Evolutionary conservation across 305 asterid genomes (phyloP).

Genomic region (Fraxinus albicans): DNA sequence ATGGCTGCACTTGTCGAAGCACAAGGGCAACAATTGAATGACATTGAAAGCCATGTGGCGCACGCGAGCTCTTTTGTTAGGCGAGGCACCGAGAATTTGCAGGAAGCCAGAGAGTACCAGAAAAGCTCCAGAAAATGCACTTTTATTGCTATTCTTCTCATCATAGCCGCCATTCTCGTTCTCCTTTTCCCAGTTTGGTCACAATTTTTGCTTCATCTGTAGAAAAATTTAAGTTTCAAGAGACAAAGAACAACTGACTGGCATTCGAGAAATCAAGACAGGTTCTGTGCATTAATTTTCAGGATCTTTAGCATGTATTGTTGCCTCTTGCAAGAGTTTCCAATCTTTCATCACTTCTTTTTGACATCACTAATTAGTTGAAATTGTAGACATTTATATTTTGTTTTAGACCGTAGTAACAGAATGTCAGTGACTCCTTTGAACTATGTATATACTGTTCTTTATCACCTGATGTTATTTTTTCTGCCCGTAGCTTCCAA

Average conservation of each 20-base stretch:
- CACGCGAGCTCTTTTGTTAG: conserved; percentile 76
- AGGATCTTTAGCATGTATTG: neutral
- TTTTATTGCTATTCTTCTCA: conserved; percentile 52
- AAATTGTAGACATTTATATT: neutral
- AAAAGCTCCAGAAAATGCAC: conserved; percentile 66
- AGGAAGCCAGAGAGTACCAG: conserved; percentile 65
- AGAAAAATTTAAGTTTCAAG: neutral
- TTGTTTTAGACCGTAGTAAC: neutral
- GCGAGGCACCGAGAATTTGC: conserved; percentile 67
- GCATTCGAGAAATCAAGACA: neutral
- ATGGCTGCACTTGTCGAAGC: conserved; percentile 80
- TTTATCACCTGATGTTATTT: neutral
- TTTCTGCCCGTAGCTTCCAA: neutral
- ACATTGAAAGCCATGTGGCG: conserved; percentile 71
- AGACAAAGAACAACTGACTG: neutral
- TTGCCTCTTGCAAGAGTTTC: neutral
- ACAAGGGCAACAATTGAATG: conserved; percentile 69
- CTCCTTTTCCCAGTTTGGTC: conserved; percentile 66
- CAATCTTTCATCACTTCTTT: neutral
- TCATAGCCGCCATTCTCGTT: conserved; percentile 37
- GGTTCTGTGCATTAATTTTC: neutral
- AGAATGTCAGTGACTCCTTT: neutral
- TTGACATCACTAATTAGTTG: neutral
- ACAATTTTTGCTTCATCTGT: conserved; percentile 26
- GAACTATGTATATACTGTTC: neutral